phyloP scores from a whole-genome alignment of 495 filamentous ascomycete genomes.

The Annulohypoxylon stygium region DNA sequence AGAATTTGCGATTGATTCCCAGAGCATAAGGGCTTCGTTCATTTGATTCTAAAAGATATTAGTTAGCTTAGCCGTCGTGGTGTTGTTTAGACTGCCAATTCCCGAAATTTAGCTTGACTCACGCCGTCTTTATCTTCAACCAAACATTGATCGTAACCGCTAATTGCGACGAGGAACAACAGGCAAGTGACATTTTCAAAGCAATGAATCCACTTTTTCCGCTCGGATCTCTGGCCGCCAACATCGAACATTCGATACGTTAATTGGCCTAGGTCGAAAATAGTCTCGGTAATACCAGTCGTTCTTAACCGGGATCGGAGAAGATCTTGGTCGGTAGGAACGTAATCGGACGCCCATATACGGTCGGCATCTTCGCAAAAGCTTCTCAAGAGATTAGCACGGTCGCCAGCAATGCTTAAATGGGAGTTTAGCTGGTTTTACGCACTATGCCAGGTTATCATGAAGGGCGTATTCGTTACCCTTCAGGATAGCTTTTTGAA shows the following conservation, averaged over 20 bases:
- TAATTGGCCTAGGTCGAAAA: slow-evolving; percentile 93
- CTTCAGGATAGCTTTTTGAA: slow-evolving; percentile 86
- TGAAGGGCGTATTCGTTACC: slow-evolving; percentile 97
- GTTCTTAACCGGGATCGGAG: slow-evolving; percentile 92
- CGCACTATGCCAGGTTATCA: slow-evolving; percentile 95
- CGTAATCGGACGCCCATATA: slow-evolving; percentile 85
- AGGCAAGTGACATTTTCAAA: slow-evolving; percentile 97
- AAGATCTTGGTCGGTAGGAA: slow-evolving; percentile 97
- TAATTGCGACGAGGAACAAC: slow-evolving; percentile 94
- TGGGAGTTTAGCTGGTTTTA: not conserved
- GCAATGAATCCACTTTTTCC: slow-evolving; percentile 99
- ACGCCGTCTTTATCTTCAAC: slow-evolving; percentile 98
- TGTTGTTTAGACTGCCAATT: not conserved
- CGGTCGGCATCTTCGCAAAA: slow-evolving; percentile 93
- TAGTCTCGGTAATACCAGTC: slow-evolving; percentile 96
- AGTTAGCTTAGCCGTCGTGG: slow-evolving; percentile 37
- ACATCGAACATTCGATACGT: slow-evolving; percentile 99
- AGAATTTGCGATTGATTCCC: slow-evolving; percentile 96
- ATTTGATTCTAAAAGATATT: slow-evolving; percentile 88
- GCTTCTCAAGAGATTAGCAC: slow-evolving; percentile 61
- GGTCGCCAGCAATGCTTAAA: not conserved
- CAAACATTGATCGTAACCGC: slow-evolving; percentile 96
- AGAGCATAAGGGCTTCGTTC: slow-evolving; percentile 98
- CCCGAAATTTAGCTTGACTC: slow-evolving; percentile 56
- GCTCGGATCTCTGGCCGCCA: slow-evolving; percentile 94